These are phyloP conservation scores for Cocos nucifera DNA, from an alignment of 176 grass and related monocot genomes.

Conservation along the genomic window DNA sequence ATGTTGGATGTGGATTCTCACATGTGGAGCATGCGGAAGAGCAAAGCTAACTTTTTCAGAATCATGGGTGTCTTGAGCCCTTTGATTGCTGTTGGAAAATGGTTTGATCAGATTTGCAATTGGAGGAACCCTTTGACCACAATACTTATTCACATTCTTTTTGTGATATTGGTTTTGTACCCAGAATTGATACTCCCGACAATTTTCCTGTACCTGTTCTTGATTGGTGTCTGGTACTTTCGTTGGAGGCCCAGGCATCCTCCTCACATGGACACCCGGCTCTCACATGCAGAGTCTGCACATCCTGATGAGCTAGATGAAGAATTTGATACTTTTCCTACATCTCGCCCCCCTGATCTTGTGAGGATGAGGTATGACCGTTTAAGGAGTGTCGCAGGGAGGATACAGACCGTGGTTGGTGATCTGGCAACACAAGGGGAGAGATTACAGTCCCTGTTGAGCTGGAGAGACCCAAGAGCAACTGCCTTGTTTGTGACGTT, in stretches of 20 bases:
- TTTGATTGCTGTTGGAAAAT: conserved; percentile 37
- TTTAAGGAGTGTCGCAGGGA: conserved; percentile 44
- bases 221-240: conserved; percentile 68
- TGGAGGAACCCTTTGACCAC: conserved; percentile 60
- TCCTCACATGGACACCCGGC: conserved; percentile 55
- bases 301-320: conserved; percentile 61
- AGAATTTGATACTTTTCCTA: conserved; percentile 59
- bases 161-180: conserved; percentile 49
- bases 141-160: conserved; percentile 53
- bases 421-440: conserved; percentile 59
- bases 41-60: conserved; percentile 65
- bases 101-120: conserved; percentile 57
- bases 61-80: conserved; percentile 49
- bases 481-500: conserved; percentile 43
- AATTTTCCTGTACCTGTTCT: conserved; percentile 54
- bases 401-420: conserved; percentile 55
- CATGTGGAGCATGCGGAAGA: conserved; percentile 77
- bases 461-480: conserved; percentile 60
- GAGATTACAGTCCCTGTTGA: conserved; percentile 49
- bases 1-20: conserved; percentile 70
- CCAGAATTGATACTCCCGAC: conserved; percentile 65
- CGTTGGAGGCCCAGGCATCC: conserved; percentile 53
- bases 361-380: conserved; percentile 49
- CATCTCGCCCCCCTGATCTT: conserved; percentile 32
- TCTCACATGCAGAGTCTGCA: conserved; percentile 42